A percentile compares a stretch with the other conserved stretches of the same genome.
Evolutionary conservation across 495 filamentous ascomycete genomes (phyloP).

Genomic region (Aspergillus mulundensis): DNA sequence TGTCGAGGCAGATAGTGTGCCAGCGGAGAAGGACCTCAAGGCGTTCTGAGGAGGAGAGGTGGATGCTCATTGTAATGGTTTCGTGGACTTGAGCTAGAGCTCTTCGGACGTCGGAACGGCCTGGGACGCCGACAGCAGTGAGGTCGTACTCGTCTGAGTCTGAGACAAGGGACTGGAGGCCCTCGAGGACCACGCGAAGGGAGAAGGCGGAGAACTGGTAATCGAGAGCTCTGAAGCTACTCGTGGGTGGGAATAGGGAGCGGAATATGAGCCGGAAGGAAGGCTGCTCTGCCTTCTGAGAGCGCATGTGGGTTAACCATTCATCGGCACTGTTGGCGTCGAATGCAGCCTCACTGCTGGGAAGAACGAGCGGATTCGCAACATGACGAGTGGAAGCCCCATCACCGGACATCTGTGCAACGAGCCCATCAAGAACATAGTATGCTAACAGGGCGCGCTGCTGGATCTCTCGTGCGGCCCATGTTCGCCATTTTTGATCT

Average conservation of each 20-base stretch:
- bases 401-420: conserved; percentile 46
- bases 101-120: conserved; percentile 35
- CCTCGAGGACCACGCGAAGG: conserved; percentile 43
- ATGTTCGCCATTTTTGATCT: conserved; percentile 40
- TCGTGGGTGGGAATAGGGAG: conserved; percentile 35
- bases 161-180: conserved; percentile 42
- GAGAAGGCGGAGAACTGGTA: conserved; percentile 41
- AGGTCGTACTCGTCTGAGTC: conserved; percentile 39
- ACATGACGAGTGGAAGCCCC: conserved; percentile 41
- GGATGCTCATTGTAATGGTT: conserved; percentile 35
- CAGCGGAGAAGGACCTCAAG: conserved; percentile 45
- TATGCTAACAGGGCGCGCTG: conserved; percentile 45
- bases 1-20: conserved; percentile 47
- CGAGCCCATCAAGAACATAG: conserved; percentile 45
- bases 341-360: conserved; percentile 41
- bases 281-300: conserved; percentile 27
- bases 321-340: conserved; percentile 41
- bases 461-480: conserved; percentile 45
- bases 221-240: conserved; percentile 31
- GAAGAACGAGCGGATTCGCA: conserved; percentile 38
- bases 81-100: conserved; percentile 43
- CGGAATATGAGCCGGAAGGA: conserved; percentile 43
- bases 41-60: conserved; percentile 35
- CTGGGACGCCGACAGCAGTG: conserved; percentile 37
- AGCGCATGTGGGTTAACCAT: conserved; percentile 37